Percentiles rank a stretch among this genome's conserved stretches.
These are phyloP conservation scores for Hippophae tibetana DNA, from an alignment of 306 rosid genomes.

Conservation along the genomic window DNA sequence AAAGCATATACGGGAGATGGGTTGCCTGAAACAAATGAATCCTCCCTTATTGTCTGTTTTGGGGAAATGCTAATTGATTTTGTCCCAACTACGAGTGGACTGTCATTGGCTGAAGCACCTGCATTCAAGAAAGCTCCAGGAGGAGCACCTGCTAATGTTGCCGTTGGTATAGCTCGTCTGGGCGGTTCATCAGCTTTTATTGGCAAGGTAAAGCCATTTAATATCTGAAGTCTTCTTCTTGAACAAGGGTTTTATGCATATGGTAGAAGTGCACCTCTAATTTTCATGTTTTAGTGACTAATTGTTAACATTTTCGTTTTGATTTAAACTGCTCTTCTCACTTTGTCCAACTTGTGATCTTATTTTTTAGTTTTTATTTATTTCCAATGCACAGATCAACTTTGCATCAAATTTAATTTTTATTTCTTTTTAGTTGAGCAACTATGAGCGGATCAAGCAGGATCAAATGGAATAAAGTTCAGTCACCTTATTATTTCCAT, in stretches of 20 bases:
- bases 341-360: neutral
- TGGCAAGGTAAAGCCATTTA: conserved; percentile 57
- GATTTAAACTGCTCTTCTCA: neutral
- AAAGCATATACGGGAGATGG: conserved; percentile 56
- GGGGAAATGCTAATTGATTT: conserved; percentile 97
- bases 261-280: conserved; percentile 7
- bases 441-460: too few species aligned
- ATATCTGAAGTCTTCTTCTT: conserved; percentile 10
- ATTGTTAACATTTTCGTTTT: neutral
- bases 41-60: conserved; percentile 78
- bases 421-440: too few species aligned
- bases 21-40: conserved; percentile 45
- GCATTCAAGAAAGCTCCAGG: conserved; percentile 96
- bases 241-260: conserved; percentile 1
- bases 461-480: too few species aligned
- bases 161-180: conserved; percentile 85
- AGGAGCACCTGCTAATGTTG: conserved; percentile 98
- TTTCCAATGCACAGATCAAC: too few species aligned
- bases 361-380: neutral
- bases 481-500: too few species aligned
- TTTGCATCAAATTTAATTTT: too few species aligned
- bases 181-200: conserved; percentile 94
- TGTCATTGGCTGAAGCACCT: conserved; percentile 85
- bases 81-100: conserved; percentile 70
- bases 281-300: neutral